A percentile compares a stretch with the other conserved stretches of the same genome.
Evolutionary conservation across 83 land plant species (phyloP).

Genomic region (Diphasiastrum complanatum): DNA sequence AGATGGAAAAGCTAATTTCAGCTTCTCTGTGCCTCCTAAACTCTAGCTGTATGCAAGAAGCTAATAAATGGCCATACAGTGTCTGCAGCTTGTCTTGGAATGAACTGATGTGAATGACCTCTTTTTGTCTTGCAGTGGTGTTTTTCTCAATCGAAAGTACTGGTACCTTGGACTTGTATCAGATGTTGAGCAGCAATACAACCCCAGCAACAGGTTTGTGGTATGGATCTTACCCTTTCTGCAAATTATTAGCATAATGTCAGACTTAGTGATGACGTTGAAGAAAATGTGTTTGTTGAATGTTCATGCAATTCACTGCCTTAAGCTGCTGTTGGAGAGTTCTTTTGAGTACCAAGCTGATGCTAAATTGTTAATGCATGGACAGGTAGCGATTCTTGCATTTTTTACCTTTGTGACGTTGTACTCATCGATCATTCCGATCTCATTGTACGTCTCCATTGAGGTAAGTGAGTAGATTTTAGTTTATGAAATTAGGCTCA

Average conservation of each 20-base stretch:
- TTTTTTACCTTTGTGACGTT: conserved; percentile 88
- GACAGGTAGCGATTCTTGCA: conserved; percentile 64
- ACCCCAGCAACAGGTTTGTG: conserved; percentile 73
- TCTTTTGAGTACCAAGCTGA: too few species aligned
- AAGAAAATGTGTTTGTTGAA: background rate
- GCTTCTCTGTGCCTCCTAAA: too few species aligned
- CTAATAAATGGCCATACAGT: too few species aligned
- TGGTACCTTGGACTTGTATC: conserved; percentile 55
- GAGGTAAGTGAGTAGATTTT: conserved; percentile 49
- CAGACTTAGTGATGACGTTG: too few species aligned
- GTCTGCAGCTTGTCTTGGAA: too few species aligned
- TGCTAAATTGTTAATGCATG: background rate
- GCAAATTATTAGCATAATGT: too few species aligned
- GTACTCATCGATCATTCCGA: conserved; percentile 95
- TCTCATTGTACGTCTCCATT: conserved; percentile 95
- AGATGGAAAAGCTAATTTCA: too few species aligned
- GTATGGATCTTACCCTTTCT: conserved; percentile 28
- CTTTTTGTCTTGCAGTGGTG: conserved; percentile 54
- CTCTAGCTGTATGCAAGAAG: too few species aligned
- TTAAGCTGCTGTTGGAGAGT: too few species aligned
- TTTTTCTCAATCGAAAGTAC: conserved; percentile 66
- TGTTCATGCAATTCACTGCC: background rate
- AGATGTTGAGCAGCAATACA: conserved; percentile 66
- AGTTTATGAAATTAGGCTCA: background rate
- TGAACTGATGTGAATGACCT: too few species aligned